These are phyloP conservation scores for Gaeumannomyces sp. DNA, from an alignment of 2,329 filamentous ascomycete species.

Conservation along the genomic window DNA sequence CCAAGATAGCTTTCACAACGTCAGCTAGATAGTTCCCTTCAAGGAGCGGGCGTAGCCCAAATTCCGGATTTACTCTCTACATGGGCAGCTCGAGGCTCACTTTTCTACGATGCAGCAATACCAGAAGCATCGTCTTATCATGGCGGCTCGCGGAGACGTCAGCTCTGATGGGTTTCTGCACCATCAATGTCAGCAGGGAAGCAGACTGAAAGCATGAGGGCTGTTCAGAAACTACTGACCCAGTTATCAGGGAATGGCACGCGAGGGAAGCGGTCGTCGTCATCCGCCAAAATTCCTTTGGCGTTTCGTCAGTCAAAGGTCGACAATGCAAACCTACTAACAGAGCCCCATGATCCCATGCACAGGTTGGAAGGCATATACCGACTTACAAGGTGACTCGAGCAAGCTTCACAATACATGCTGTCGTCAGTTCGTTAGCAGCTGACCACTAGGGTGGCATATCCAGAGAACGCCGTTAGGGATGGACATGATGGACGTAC, in stretches of 20 bases:
- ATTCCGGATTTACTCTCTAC: background rate
- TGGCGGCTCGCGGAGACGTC: conserved; percentile 38
- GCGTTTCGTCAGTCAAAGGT: background rate
- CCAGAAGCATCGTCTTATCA: conserved; percentile 52
- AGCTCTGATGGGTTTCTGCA: conserved; percentile 37
- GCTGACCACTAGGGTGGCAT: background rate
- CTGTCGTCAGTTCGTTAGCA: conserved; percentile 23
- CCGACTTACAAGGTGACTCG: conserved; percentile 39
- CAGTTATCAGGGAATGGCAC: conserved; percentile 49
- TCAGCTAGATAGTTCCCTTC: background rate
- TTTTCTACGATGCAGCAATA: conserved; percentile 50
- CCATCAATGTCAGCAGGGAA: background rate
- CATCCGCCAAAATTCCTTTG: conserved; percentile 55
- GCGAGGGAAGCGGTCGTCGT: conserved; percentile 48
- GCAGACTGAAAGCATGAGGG: background rate
- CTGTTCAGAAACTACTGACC: conserved; percentile 27
- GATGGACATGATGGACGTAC: conserved; percentile 27
- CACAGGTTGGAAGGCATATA: conserved; percentile 1
- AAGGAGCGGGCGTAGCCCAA: background rate
- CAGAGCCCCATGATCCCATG: too few species aligned
- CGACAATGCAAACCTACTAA: background rate
- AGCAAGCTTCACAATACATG: conserved; percentile 48
- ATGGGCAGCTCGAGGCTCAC: conserved; percentile 24
- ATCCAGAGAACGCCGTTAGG: background rate
- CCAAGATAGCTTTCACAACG: conserved; percentile 29